Evolutionary conservation across 2,329 filamentous ascomycete genomes (phyloP), one percentile per base, ranked within the genome.

Genomic region (Pseudocercospora ulei): DNA sequence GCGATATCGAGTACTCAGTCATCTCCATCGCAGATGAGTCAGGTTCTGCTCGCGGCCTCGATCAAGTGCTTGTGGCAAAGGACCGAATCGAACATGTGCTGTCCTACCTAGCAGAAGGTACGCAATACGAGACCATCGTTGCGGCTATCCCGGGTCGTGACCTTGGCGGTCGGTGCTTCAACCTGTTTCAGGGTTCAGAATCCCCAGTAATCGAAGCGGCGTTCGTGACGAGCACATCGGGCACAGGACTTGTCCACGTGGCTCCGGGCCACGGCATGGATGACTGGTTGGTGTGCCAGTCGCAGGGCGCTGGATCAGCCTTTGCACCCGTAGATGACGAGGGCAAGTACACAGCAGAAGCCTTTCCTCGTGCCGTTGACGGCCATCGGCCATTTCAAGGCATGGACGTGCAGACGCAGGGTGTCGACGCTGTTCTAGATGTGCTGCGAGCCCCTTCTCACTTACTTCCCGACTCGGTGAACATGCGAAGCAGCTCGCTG

Each of bases 231-330:
- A 76, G 81, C 1, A 77, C 82, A 16, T 92, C 88, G n/a, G 90
- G 90, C 35, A 86, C 88, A 14, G 90, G 90, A 7, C 68, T 98
- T n/a, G 90, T 98, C 19, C 90, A 98, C 59, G 72, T 86, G 48
- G 90, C 90, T 2, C 88, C 90, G 4, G 90, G 90, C 2, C 90
- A 98, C 57, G 90, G 90, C 28, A 90, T 94, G 69, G 90, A 98
- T 24, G 90, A 98, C 58, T 98, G 96, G 57, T 77, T 88, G 44
- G 76, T 80, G 3, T 94, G 87, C 59, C 72, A 72, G 31, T 62
- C 72, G 14, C 68, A 81, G 29, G 78, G 75, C 1, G 82, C 96
- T 39, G 67, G 75, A 1, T 46, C 59, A 3, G 80, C 80, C 1
- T 79, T 81, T 53, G 84, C 88, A 3, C 88, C 88, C 0, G 79